phyloP scores from a whole-genome alignment of 169 alveolate species.

The Cryptosporidium muris region DNA sequence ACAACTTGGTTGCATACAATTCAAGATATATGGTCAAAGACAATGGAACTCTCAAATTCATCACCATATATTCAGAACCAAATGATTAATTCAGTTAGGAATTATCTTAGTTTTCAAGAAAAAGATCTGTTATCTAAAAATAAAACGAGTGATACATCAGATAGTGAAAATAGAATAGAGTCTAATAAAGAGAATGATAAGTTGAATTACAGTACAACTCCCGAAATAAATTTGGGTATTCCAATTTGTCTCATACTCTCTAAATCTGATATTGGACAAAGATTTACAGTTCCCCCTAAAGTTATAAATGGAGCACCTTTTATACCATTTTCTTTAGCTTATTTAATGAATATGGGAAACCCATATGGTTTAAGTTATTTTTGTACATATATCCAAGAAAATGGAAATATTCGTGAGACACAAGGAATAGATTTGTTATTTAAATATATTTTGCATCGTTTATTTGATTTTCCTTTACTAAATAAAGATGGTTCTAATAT shows the following conservation, averaged over 20 bases:
- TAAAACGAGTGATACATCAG: neutral
- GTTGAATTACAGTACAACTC: neutral
- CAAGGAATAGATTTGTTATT: conserved; percentile 33
- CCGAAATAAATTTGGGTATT: conserved; percentile 50
- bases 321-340: conserved; percentile 46
- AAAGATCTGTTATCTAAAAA: neutral
- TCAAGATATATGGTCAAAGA: conserved; percentile 39
- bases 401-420: conserved; percentile 55
- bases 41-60: conserved; percentile 27
- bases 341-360: conserved; percentile 46
- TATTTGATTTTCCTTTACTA: conserved; percentile 16
- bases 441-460: conserved; percentile 36
- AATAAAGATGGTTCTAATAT: conserved; percentile 31
- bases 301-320: conserved; percentile 38
- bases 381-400: conserved; percentile 21
- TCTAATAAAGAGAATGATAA: conserved; percentile 1
- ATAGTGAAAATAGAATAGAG: neutral
- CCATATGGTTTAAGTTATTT: conserved; percentile 58
- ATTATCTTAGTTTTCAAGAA: conserved; percentile 8
- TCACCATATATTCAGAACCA: conserved; percentile 32
- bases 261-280: conserved; percentile 60
- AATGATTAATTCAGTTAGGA: conserved; percentile 26
- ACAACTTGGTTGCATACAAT: conserved; percentile 51
- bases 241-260: conserved; percentile 49
- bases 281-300: conserved; percentile 40